Percentiles rank a stretch among this genome's conserved stretches.
Evolutionary conservation across 805 yeast species (phyloP).

Genomic region (Pichia pseudocactophila): DNA sequence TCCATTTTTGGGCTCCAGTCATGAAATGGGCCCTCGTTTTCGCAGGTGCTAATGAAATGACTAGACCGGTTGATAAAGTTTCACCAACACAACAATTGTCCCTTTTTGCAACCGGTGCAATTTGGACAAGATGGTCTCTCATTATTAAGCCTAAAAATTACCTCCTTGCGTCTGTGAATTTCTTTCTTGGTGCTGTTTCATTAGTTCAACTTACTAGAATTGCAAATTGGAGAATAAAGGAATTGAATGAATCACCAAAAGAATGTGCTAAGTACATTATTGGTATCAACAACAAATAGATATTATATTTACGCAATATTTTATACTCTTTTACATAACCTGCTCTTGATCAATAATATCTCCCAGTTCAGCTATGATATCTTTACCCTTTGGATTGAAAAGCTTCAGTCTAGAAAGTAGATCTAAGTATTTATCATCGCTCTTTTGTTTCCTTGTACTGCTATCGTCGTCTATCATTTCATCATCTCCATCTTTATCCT

Average conservation of each 20-base stretch:
- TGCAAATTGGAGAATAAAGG: slow-evolving; percentile 46
- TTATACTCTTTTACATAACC: slow-evolving; percentile 11
- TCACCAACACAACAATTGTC: slow-evolving; percentile 88
- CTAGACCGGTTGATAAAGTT: slow-evolving; percentile 85
- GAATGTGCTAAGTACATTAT: slow-evolving; percentile 52
- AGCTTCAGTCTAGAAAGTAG: slow-evolving; percentile 30
- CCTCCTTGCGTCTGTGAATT: slow-evolving; percentile 85
- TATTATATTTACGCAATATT: neutral
- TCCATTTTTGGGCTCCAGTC: slow-evolving; percentile 88
- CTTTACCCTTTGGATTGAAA: slow-evolving; percentile 29
- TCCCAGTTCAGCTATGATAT: slow-evolving; percentile 19
- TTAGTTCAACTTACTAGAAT: slow-evolving; percentile 75
- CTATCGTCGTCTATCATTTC: slow-evolving; percentile 19
- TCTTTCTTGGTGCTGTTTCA: slow-evolving; percentile 87
- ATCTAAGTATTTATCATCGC: slow-evolving; percentile 18
- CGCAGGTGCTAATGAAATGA: slow-evolving; percentile 82
- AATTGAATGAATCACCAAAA: slow-evolving; percentile 51
- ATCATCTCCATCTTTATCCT: slow-evolving; percentile 8
- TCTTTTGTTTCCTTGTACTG: slow-evolving; percentile 11
- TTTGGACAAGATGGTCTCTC: slow-evolving; percentile 98
- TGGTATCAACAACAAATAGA: slow-evolving; percentile 31
- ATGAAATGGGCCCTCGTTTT: slow-evolving; percentile 80
- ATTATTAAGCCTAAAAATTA: slow-evolving; percentile 84
- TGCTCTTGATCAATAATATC: slow-evolving; percentile 22
- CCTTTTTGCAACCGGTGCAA: slow-evolving; percentile 80